Conservation (phyloP, 2,329 filamentous ascomycete genomes). For the Colletotrichum spinosum region DNA sequence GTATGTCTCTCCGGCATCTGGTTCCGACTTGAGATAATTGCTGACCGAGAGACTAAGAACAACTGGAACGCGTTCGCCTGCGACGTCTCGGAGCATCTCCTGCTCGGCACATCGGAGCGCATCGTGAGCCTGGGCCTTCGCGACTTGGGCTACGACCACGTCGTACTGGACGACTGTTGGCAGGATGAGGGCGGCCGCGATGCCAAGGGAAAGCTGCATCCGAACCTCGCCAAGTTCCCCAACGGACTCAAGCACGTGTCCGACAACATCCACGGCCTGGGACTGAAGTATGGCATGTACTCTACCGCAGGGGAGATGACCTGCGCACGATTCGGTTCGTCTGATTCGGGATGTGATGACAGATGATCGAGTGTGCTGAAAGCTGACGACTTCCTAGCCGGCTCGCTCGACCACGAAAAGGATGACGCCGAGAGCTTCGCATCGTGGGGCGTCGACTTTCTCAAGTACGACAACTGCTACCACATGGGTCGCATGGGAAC, state of each 20-base stretch:
- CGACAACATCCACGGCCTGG: slow-evolving; percentile 48
- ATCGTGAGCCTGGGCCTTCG: slow-evolving; percentile 43
- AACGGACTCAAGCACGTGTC: slow-evolving; percentile 49
- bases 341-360: slow-evolving; percentile 41
- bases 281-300: slow-evolving; percentile 54
- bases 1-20: slow-evolving; percentile 6
- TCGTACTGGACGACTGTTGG: slow-evolving; percentile 51
- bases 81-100: slow-evolving; percentile 36
- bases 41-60: slow-evolving; percentile 15
- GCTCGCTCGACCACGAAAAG: slow-evolving; percentile 62
- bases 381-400: slow-evolving; percentile 43
- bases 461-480: slow-evolving; percentile 65
- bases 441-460: slow-evolving; percentile 63
- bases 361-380: not conserved
- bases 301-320: slow-evolving; percentile 58
- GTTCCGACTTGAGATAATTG: no score
- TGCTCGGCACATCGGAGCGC: slow-evolving; percentile 39
- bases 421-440: slow-evolving; percentile 65
- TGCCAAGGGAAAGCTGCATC: slow-evolving; percentile 43
- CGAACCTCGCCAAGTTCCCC: slow-evolving; percentile 50
- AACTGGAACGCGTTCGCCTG: slow-evolving; percentile 35
- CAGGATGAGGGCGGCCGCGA: slow-evolving; percentile 43
- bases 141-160: slow-evolving; percentile 45
- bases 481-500: slow-evolving; percentile 44
- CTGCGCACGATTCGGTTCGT: slow-evolving; percentile 56